Evolutionary conservation across 1,284 basidiomycete genomes (phyloP), one percentile per base, ranked within the genome.

Genomic region (Microbotryum violaceum): DNA sequence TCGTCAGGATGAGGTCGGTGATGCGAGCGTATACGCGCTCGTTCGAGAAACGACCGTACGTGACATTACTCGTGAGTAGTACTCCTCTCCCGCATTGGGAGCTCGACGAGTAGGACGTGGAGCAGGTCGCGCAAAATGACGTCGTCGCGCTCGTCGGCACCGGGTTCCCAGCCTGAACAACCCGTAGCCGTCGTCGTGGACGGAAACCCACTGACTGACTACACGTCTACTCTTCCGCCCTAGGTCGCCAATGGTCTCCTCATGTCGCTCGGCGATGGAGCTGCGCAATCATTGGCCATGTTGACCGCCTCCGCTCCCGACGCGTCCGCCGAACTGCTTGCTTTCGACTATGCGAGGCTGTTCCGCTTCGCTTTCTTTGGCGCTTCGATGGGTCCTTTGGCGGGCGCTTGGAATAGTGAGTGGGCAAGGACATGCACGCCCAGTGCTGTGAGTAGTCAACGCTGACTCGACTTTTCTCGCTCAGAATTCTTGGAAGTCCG

Each of bases 401-500:
- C 58, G 18, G 67, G 67, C 2, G 67, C 63, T 1, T 69, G 67
- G 67, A 69, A 69, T 55, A 69, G 67, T 68, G 14, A 23, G 66
- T 57, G 12, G 1, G 8, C 31, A 31, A 31, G 8, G 31, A 10
- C 7, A 31, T 31, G 31, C 31, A 9, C 31, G 37, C 37, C 18
- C 10, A 18, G 37, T 42, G 16, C 37, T 31, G 31, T 8, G 31
- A 31, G 31, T 31, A 31, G 31, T 31, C 31, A 31, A 42, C 37
- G 37, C 37, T 42, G 37, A 42, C 37, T 31, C 31, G 7, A 10
- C 20, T 37, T 10, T 31, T n/a, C 12, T 12, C 14, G 48, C 9
- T 3, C 60, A 68, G 67, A 69, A 52, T 67, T 64, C 55, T 65
- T 69, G 57, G 67, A 69, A 31, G 63, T 69, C 48, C 67, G 62